These are phyloP conservation scores for Fusarium camptoceras DNA, from an alignment of 2,329 filamentous ascomycete genomes.

Conservation along the genomic window DNA sequence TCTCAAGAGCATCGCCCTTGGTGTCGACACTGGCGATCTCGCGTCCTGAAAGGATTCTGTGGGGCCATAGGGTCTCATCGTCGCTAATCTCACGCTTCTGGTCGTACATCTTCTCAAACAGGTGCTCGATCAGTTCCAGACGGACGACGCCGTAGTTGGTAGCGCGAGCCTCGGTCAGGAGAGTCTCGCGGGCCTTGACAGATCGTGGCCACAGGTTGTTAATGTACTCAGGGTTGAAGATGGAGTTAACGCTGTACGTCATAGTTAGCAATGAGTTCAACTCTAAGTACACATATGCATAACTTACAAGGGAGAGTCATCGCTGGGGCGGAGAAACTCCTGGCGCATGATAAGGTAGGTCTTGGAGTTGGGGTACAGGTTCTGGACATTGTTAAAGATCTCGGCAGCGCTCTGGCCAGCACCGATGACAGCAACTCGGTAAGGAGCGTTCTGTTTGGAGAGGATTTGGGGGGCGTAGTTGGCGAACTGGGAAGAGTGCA, in stretches of 20 bases:
- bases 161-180: slow-evolving; percentile 76
- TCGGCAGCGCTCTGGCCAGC: slow-evolving; percentile 94
- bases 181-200: slow-evolving; percentile 68
- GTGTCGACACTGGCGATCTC: slow-evolving; percentile 72
- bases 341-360: slow-evolving; percentile 85
- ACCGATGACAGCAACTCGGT: slow-evolving; percentile 86
- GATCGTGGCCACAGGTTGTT: slow-evolving; percentile 79
- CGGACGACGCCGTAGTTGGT: slow-evolving; percentile 97
- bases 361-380: slow-evolving; percentile 82
- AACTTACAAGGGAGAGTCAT: slow-evolving; percentile 93
- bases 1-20: slow-evolving; percentile 63
- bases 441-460: slow-evolving; percentile 64
- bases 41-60: slow-evolving; percentile 79
- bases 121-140: slow-evolving; percentile 86
- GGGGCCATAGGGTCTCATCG: slow-evolving; percentile 81
- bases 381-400: slow-evolving; percentile 90
- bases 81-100: slow-evolving; percentile 78
- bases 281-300: not conserved
- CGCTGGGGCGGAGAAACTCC: slow-evolving; percentile 86
- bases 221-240: slow-evolving; percentile 91
- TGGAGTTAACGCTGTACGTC: slow-evolving; percentile 83
- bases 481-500: slow-evolving; percentile 91
- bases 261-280: slow-evolving; percentile 42
- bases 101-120: slow-evolving; percentile 89
- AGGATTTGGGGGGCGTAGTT: slow-evolving; percentile 71